Conservation (phyloP, 2,329 filamentous ascomycete genomes). For the Cladophialophora psammophila region DNA sequence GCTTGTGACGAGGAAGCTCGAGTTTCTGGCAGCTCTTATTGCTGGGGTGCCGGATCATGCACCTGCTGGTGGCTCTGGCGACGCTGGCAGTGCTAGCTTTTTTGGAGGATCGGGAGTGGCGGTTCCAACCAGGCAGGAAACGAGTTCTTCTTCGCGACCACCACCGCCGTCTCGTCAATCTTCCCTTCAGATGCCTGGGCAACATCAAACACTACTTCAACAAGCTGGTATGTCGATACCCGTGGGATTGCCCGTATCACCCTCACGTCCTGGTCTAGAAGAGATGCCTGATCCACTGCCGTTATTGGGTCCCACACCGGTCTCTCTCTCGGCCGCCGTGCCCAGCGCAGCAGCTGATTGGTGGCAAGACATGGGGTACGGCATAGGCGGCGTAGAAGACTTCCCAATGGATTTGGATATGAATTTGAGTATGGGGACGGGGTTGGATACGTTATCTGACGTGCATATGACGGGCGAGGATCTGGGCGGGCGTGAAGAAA, state of each 20-base stretch:
- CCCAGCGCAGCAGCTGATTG: neutral
- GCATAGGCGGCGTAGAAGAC: slow-evolving; percentile 1
- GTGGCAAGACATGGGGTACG: slow-evolving; percentile 22
- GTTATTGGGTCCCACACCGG: neutral
- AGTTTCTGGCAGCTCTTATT: slow-evolving; percentile 19
- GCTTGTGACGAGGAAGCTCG: slow-evolving; percentile 18
- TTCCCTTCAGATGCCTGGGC: slow-evolving; percentile 2
- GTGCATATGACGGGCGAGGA: slow-evolving; percentile 59
- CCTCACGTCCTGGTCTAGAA: neutral
- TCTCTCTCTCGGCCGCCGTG: neutral
- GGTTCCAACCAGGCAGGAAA: neutral
- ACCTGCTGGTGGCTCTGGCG: neutral
- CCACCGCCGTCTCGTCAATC: slow-evolving; percentile 7
- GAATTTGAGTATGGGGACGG: slow-evolving; percentile 11
- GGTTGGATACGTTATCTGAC: slow-evolving; percentile 2
- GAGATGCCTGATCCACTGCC: neutral
- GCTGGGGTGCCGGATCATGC: slow-evolving; percentile 1
- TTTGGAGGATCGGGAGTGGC: neutral
- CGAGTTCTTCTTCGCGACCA: slow-evolving; percentile 3
- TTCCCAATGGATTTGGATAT: slow-evolving; percentile 21
- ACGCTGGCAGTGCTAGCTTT: neutral
- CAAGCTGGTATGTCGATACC: neutral
- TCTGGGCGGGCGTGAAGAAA: slow-evolving; percentile 74
- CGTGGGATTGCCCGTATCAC: neutral
- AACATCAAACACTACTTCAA: neutral